Conservation (phyloP, 2,329 filamentous ascomycete genomes). For the Colletotrichum lentis region DNA sequence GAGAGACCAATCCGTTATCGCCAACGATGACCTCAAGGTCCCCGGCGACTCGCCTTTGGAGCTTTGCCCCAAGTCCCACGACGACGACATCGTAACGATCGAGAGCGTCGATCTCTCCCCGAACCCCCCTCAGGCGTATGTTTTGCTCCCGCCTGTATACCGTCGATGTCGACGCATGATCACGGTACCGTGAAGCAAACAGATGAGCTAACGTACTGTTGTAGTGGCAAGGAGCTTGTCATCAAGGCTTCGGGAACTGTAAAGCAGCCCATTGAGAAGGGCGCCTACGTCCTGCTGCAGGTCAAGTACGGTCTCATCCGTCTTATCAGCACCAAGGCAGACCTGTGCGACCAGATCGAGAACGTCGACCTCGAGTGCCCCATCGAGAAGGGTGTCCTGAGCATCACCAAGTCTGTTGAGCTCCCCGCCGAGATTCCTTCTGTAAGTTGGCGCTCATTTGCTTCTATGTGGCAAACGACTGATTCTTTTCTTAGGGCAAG, state of each 20-base stretch:
- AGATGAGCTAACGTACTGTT: constrained; percentile 15
- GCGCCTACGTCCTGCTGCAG: constrained; percentile 80
- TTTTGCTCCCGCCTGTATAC: constrained; percentile 39
- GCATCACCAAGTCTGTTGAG: constrained; percentile 81
- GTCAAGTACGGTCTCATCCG: constrained; percentile 97
- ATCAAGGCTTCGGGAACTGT: constrained; percentile 84
- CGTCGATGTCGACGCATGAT: background rate
- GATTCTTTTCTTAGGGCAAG: constrained; percentile 69
- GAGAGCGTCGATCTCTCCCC: constrained; percentile 81
- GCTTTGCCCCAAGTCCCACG: constrained; percentile 75
- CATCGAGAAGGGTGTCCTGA: constrained; percentile 78
- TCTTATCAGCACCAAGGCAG: constrained; percentile 79
- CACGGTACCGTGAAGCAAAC: constrained; percentile 27
- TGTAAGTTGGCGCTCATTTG: constrained; percentile 62
- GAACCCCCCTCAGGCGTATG: constrained; percentile 88
- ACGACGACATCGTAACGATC: constrained; percentile 76
- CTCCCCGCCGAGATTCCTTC: constrained; percentile 88
- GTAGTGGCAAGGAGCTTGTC: constrained; percentile 77
- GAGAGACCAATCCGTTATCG: constrained; percentile 57
- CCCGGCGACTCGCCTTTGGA: constrained; percentile 86
- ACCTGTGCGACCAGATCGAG: constrained; percentile 87
- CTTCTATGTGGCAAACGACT: constrained; percentile 31
- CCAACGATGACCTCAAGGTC: constrained; percentile 68
- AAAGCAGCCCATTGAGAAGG: constrained; percentile 74
- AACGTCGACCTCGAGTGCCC: constrained; percentile 92